Evolutionary conservation across 306 rosid genomes (phyloP), one percentile per base, ranked within the genome.

Genomic region (Prunus persica): DNA sequence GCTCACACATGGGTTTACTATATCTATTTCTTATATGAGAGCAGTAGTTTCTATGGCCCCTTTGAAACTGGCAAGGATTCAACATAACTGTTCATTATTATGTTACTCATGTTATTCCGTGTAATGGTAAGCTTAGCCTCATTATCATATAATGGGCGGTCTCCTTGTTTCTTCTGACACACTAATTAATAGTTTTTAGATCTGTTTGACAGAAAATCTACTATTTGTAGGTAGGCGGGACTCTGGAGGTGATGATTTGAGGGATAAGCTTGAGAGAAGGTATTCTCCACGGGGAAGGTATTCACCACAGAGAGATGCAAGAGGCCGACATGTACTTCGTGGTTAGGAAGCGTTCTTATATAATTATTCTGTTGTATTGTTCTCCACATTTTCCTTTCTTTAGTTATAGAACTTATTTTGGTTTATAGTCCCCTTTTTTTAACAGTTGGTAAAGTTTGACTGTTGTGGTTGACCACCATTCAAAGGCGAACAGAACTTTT

Each of bases 241-340:
- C 50, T 83, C 85, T 86, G 82, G 77, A 75, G 91, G 84, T 47
- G 74, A 82, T 85, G 97, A 95, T 82, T 84, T 92, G 82, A 89
- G 99, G 87, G 95, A 86, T 79, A 95, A 80, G 86, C 93, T 92
- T 83, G 97, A 83, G 24, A 81, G 93, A 76, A 84, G 93, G 81
- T 76, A 80, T 76, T 82, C 88, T 81, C 91, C 97, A 46, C 88
- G 81, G 72, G 80, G 65, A 72, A 85, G 84, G 72, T 88, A 84
- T 76, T 84, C 97, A 55, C 91, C 97, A 7, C 80, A 77, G 56
- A 88, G 89, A 86, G 89, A 92, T 79, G 84, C 84, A 77, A 87
- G 96, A 81, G 88, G 83, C 58, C 88, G 80, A 72, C 89, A 84
- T 58, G 58, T 65, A 51, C 63, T 78, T 81, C 92, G 38, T 46